A percentile compares a stretch with the other conserved stretches of the same genome.
Conservation (phyloP, 768 basidiomycete species). For the Termitomyces sp. region DNA sequence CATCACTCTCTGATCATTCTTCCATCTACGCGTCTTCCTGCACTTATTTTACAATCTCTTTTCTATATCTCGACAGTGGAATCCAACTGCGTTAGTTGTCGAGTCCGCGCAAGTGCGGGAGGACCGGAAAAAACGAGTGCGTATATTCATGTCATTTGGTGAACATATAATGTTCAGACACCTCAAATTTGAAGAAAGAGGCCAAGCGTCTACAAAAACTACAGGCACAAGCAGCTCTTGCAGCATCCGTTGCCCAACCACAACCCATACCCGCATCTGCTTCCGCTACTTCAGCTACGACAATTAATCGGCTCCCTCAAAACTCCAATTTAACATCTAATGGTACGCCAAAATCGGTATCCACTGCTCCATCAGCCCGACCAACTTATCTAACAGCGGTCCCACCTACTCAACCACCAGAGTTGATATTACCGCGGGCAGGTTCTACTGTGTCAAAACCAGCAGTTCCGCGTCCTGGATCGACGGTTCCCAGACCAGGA, state of each 20-base stretch:
- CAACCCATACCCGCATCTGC: constrained; percentile 26
- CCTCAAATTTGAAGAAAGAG: constrained; percentile 50
- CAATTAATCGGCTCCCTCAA: constrained; percentile 18
- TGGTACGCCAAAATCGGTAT: constrained; percentile 28
- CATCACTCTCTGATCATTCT: background rate
- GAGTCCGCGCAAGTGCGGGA: constrained; percentile 73
- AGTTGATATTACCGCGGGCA: constrained; percentile 18
- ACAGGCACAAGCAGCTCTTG: constrained; percentile 29
- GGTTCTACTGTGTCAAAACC: constrained; percentile 9
- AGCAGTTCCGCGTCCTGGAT: constrained; percentile 15
- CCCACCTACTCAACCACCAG: constrained; percentile 13
- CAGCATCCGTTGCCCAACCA: constrained; percentile 17
- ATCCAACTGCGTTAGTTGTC: constrained; percentile 49
- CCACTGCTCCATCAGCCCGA: constrained; percentile 15
- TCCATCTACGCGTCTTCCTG: background rate
- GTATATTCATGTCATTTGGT: constrained; percentile 20
- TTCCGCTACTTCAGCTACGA: constrained; percentile 21
- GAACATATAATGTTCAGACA: background rate
- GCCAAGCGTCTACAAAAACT: constrained; percentile 62
- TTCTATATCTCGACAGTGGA: constrained; percentile 46
- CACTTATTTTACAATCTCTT: background rate
- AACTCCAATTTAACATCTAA: constrained; percentile 13
- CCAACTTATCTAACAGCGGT: constrained; percentile 12
- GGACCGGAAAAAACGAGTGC: constrained; percentile 70
- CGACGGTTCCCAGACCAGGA: constrained; percentile 19